These are phyloP conservation scores for Capsella bursapastoris DNA, from an alignment of 345 rosid species.

Conservation along the genomic window DNA sequence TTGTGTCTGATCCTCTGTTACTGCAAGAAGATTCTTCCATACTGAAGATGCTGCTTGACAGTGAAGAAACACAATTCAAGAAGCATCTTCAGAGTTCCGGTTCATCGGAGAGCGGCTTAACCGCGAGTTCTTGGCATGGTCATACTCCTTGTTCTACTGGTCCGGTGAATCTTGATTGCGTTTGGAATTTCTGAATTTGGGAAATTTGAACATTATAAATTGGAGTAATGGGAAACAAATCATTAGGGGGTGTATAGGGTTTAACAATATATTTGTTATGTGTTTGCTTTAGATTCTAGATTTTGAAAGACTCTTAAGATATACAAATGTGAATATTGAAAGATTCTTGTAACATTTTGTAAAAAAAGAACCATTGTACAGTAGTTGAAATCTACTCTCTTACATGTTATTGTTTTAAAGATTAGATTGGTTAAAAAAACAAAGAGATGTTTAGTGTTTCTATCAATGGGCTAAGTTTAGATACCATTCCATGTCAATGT, in stretches of 20 bases:
- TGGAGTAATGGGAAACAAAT: not conserved
- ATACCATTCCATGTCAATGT: not conserved
- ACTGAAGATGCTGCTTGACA: constrained; percentile 53
- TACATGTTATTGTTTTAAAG: not conserved
- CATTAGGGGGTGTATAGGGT: not conserved
- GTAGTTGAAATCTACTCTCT: not conserved
- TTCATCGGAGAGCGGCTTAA: constrained; percentile 41
- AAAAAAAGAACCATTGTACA: not conserved
- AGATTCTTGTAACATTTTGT: constrained; percentile 15
- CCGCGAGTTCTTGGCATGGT: constrained; percentile 23
- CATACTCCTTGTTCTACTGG: constrained; percentile 37
- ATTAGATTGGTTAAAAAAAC: constrained; percentile 12
- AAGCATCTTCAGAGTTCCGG: constrained; percentile 31
- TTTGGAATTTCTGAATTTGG: constrained; percentile 53
- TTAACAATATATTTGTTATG: not conserved
- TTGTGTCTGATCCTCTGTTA: constrained; percentile 4
- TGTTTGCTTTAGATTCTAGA: constrained; percentile 13
- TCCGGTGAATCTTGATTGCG: constrained; percentile 44
- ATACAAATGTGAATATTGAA: constrained; percentile 7
- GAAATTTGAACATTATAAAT: not conserved
- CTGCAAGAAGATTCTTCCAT: constrained; percentile 54
- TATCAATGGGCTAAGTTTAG: not conserved
- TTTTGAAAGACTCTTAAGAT: constrained; percentile 18
- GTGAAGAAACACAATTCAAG: constrained; percentile 32
- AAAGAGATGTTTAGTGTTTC: not conserved